Conservation (phyloP, 2,329 filamentous ascomycete genomes). For the Fusarium xyrophilum region DNA sequence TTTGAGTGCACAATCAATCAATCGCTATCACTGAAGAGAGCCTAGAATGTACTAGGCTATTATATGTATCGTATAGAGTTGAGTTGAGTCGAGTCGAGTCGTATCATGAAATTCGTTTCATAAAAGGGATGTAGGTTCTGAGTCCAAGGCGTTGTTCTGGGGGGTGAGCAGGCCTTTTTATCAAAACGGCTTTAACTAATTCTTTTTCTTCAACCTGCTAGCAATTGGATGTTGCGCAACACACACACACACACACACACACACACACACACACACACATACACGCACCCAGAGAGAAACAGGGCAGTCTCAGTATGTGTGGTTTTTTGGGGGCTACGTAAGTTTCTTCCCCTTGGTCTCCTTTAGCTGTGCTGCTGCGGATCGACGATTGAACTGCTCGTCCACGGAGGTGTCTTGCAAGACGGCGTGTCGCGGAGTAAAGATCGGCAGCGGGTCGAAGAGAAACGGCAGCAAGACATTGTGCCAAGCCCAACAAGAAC, state of each 20-base stretch:
- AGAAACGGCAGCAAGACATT: constrained; percentile 10
- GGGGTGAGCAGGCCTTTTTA: constrained; percentile 20
- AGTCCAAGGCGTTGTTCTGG: background rate
- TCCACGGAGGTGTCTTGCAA: constrained; percentile 17
- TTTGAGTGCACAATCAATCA: background rate
- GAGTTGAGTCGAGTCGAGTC: background rate
- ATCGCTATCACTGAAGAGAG: background rate
- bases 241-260: background rate
- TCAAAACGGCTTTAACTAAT: constrained; percentile 12
- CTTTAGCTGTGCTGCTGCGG: constrained; percentile 3
- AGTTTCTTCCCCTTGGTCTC: background rate
- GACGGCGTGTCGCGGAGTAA: constrained; percentile 24
- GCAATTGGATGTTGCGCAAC: background rate
- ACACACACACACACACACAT: background rate
- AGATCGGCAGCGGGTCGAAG: constrained; percentile 25
- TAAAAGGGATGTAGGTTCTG: constrained; percentile 7
- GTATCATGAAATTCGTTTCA: background rate
- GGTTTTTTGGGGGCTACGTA: constrained; percentile 12
- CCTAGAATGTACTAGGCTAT: constrained; percentile 7
- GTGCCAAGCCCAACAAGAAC: constrained; percentile 17
- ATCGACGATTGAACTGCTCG: constrained; percentile 28
- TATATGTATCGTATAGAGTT: background rate
- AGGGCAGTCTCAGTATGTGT: constrained; percentile 11
- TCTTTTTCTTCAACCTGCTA: background rate
- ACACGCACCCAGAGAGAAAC: background rate